Base-by-base conservation (phyloP, 2,329 filamentous ascomycete species). In the Talaromyces rugulosus region DNA sequence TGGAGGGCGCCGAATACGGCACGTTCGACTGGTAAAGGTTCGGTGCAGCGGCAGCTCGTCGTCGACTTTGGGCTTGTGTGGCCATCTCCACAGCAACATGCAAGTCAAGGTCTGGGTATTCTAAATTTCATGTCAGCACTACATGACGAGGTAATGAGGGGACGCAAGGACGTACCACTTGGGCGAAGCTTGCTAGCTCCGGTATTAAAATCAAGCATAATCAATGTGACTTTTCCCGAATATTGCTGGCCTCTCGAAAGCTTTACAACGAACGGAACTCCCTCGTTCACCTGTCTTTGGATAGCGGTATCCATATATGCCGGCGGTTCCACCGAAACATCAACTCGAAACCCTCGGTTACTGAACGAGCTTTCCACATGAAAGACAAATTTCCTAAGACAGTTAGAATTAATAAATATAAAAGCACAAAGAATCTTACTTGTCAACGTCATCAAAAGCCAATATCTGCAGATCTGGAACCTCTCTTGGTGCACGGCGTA, bases 401-500 rank as follows among this genome's bases (percentile, higher is more conserved):
- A 40, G 3, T n/a, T 12, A 47, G 23, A 11, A 18, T 51, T 7
- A 30, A 50, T 58, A 56, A 36, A 16, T 9, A n/a, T 18, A 8
- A 8, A 58, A 1, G 11, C 6, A 63, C 11, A 18, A 14, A 5
- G 16, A 30, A 62, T 18, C 75, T 65, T 64, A 82, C 80, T 78
- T 83, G 63, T 89, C 86, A 12, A 96, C 83, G 67, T 92, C 87
- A 66, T 94, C 88, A 52, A 94, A 81, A 5, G 96, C 84, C 31
- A 97, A 85, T 33, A 98, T 86, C 73, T 97, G 92, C 16, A 97
- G 89, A 68, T 98, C 92, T 2, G 94, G 93, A 27, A 97, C 87
- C 66, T 95, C 87, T 62, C 84, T 80, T 4, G 90, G 87, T 62
- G 87, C 85, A 62, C 92, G 84, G 61, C 87, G 85, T 51, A 92